phyloP scores from a whole-genome alignment of 2,329 filamentous ascomycete species.

The Trichoderma polysporum region DNA sequence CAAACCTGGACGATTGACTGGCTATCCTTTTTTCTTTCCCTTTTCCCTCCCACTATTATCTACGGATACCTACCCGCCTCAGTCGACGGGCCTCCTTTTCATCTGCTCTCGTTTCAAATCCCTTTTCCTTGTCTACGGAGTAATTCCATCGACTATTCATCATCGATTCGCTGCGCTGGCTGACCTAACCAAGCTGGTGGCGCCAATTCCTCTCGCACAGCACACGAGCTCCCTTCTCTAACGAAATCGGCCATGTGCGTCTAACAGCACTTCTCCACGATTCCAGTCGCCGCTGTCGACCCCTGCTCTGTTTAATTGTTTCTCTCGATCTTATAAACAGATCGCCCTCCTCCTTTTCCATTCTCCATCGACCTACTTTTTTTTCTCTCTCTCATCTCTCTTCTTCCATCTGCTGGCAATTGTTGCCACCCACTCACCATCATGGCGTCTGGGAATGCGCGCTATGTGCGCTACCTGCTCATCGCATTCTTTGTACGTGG shows the following conservation, averaged over 20 bases:
- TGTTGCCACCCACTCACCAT: slow-evolving; percentile 38
- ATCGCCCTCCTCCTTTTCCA: not conserved
- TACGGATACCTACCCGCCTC: slow-evolving; percentile 8
- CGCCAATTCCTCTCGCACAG: not conserved
- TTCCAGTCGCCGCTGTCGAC: slow-evolving; percentile 3
- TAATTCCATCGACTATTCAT: not conserved
- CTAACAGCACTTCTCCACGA: slow-evolving; percentile 14
- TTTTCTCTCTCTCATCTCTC: not conserved
- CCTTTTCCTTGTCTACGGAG: not conserved
- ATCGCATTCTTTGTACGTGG: slow-evolving; percentile 77
- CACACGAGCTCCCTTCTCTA: not conserved
- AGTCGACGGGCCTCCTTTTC: not conserved
- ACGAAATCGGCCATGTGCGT: slow-evolving; percentile 10
- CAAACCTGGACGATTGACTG: not conserved
- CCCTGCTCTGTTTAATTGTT: not conserved
- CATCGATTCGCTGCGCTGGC: not conserved
- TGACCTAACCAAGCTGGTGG: not conserved
- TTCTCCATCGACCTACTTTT: not conserved
- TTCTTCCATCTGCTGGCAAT: not conserved
- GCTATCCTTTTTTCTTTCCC: not conserved
- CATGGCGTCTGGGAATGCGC: slow-evolving; percentile 68
- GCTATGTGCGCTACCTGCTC: slow-evolving; percentile 75
- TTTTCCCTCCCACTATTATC: not conserved
- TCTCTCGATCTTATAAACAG: not conserved
- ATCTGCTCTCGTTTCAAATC: slow-evolving; percentile 3